These are phyloP conservation scores for Tricholoma sp. DNA, from an alignment of 768 basidiomycete species.

Conservation along the genomic window DNA sequence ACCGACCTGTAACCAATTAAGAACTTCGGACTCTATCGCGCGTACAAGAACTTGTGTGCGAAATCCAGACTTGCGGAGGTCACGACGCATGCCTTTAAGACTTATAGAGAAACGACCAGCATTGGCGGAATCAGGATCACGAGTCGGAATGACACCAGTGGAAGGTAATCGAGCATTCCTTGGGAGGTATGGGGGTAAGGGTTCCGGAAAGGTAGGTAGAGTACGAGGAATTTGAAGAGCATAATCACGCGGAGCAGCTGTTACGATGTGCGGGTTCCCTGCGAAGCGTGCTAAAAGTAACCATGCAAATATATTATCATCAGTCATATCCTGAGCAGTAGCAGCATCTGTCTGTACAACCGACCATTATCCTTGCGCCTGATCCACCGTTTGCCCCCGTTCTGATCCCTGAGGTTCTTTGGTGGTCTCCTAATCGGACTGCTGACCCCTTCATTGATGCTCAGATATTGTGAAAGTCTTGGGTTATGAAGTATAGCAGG, in stretches of 20 bases:
- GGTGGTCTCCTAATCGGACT: slow-evolving; percentile 7
- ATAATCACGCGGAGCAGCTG: slow-evolving; percentile 58
- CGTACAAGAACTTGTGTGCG: slow-evolving; percentile 57
- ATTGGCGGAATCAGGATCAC: slow-evolving; percentile 52
- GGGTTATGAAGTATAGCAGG: slow-evolving; percentile 64
- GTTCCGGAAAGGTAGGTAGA: slow-evolving; percentile 67
- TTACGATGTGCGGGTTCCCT: slow-evolving; percentile 67
- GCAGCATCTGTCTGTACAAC: slow-evolving; percentile 11
- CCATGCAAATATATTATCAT: background rate
- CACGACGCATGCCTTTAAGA: slow-evolving; percentile 67
- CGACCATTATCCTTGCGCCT: slow-evolving; percentile 74
- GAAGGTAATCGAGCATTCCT: slow-evolving; percentile 53
- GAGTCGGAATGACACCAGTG: slow-evolving; percentile 26
- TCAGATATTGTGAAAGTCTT: slow-evolving; percentile 30
- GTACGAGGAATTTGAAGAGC: slow-evolving; percentile 35
- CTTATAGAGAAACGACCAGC: slow-evolving; percentile 76
- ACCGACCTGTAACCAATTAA: slow-evolving; percentile 56
- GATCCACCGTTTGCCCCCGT: slow-evolving; percentile 75
- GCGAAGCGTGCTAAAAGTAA: slow-evolving; percentile 53
- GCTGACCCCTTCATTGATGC: background rate
- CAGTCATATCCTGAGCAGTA: background rate
- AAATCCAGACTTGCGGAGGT: slow-evolving; percentile 57
- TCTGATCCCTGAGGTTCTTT: slow-evolving; percentile 51
- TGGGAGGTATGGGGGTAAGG: slow-evolving; percentile 65
- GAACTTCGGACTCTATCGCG: slow-evolving; percentile 63